These are phyloP conservation scores for Tilletia setariae DNA, from an alignment of 1,284 basidiomycete species.

Conservation along the genomic window DNA sequence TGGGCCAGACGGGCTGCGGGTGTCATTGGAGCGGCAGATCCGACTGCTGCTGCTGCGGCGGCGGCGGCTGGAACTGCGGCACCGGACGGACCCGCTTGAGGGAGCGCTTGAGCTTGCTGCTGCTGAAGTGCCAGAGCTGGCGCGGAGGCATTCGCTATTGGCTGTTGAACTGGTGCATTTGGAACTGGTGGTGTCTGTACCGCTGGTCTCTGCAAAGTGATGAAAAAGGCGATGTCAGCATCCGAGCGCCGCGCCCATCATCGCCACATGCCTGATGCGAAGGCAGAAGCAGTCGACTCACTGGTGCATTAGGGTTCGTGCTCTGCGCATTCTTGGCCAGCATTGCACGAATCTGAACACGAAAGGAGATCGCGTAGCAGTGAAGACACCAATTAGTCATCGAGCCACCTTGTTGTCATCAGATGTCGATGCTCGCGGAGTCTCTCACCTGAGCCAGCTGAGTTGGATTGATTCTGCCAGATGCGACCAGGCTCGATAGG, in stretches of 20 bases:
- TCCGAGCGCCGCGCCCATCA: no score
- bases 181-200: no score
- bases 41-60: background rate
- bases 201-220: background rate
- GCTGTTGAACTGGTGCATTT: no score
- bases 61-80: background rate
- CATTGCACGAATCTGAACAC: constrained; percentile 1
- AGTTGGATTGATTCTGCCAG: constrained; percentile 15
- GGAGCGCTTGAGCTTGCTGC: background rate
- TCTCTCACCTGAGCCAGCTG: constrained; percentile 17
- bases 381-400: background rate
- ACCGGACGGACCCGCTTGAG: background rate
- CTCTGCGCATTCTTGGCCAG: background rate
- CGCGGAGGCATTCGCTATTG: background rate
- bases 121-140: background rate
- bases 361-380: background rate
- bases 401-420: no score
- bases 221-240: background rate
- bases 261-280: no score
- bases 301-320: background rate
- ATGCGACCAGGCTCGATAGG: background rate
- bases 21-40: background rate
- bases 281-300: no score
- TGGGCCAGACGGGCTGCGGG: constrained; percentile 6
- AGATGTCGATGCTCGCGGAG: background rate